Conservation (phyloP, 2,329 filamentous ascomycete species). For the Cadophora malorum region DNA sequence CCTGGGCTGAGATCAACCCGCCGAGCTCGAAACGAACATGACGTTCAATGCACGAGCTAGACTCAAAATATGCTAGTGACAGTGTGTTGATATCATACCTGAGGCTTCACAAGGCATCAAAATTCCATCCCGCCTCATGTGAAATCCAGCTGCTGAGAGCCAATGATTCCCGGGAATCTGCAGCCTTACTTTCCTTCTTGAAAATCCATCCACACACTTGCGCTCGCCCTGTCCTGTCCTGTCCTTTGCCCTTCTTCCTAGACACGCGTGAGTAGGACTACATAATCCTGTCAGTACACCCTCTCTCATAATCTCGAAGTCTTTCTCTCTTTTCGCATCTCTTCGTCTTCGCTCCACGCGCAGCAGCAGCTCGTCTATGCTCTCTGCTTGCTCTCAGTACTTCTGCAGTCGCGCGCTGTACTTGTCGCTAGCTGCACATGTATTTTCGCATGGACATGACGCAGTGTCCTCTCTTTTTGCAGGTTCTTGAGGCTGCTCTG, state of each 20-base stretch:
- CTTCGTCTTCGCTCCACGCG: conserved; percentile 24
- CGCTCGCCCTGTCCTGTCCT: conserved; percentile 19
- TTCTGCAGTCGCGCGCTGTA: conserved; percentile 35
- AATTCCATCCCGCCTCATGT: not conserved
- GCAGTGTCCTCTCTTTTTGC: conserved; percentile 32
- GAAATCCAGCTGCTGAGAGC: not conserved
- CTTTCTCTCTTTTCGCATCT: conserved; percentile 25
- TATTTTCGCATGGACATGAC: conserved; percentile 30
- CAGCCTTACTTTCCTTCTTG: conserved; percentile 6
- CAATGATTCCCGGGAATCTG: conserved; percentile 12
- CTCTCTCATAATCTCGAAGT: not conserved
- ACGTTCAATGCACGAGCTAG: conserved; percentile 3
- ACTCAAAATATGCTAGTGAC: not conserved
- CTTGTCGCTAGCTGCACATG: conserved; percentile 31
- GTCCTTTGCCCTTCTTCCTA: conserved; percentile 19
- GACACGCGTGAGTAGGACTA: conserved; percentile 26
- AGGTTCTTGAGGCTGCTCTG: conserved; percentile 32
- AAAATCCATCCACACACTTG: conserved; percentile 19
- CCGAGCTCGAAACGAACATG: conserved; percentile 4
- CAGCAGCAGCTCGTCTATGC: conserved; percentile 22
- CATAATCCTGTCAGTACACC: conserved; percentile 32
- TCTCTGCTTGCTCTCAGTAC: conserved; percentile 34
- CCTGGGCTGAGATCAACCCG: not conserved
- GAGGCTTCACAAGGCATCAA: not conserved
- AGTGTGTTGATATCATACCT: not conserved